Evolutionary conservation across 1,139 yeast genomes (phyloP), one percentile per base, ranked within the genome.

Genomic region (Geotrichum candidum): DNA sequence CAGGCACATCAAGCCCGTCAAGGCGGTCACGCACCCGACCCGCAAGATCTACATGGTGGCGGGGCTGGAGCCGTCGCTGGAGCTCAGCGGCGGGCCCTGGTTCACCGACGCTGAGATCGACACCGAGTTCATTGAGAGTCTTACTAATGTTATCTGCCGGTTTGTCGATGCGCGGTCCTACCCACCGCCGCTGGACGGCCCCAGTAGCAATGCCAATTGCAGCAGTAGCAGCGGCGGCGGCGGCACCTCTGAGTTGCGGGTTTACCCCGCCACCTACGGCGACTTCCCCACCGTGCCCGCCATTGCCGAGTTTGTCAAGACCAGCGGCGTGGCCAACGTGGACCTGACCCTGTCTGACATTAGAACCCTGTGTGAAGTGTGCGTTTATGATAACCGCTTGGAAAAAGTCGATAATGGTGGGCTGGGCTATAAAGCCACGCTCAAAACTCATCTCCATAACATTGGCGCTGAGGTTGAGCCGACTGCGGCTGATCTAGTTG

Each of bases 51-150:
- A 91, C 75, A 94, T 94, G 98, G 80, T 95, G 65, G 92, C 91
- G 73, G 87, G 90, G 70, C 77, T 95, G 68, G 96, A 90, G 72
- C 99, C 99, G 9, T 87, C 96, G 3, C 85, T 90, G 51, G 98
- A 92, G 68, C 95, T 94, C 53, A 94, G 99, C 0, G 99, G 99
- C 65, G 99, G 99, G 1, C 99, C 99, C 2, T 94, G 99, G 99
- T 95, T 92, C 74, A 91, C 98, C 0, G 99, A 95, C 72, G 85
- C 92, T 45, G 99, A 94, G 74, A 80, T 94, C 64, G 99, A 94
- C 71, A 86, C 92, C 3, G 99, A 92, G 72, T 94, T 94, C 72
- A 92, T 94, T 64, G 95, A 90, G 68, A 86, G 90, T 56, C 77
- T 94, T 63, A 76, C 90, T 66, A 84, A 90, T 29, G 94, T 92